phyloP scores from a whole-genome alignment of 2,329 filamentous ascomycete species.

The Cladosporium sp. region DNA sequence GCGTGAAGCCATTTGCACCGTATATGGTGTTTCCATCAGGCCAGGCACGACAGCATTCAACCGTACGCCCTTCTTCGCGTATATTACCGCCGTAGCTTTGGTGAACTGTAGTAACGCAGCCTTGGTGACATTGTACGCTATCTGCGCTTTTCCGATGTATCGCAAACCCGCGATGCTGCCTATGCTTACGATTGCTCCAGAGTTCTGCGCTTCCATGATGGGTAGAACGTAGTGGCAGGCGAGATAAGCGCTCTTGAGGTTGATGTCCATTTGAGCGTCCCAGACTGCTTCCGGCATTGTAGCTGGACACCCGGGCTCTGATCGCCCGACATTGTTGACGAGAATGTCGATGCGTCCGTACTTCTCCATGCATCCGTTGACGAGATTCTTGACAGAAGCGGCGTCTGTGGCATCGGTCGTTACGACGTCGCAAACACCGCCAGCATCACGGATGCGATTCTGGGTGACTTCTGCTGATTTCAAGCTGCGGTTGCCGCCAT shows the following conservation, averaged over 20 bases:
- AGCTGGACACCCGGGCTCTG: constrained; percentile 49
- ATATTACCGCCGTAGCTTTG: constrained; percentile 67
- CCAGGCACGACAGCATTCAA: constrained; percentile 55
- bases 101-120: constrained; percentile 71
- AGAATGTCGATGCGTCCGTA: constrained; percentile 57
- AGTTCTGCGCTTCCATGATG: constrained; percentile 48
- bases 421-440: background rate
- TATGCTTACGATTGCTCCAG: constrained; percentile 37
- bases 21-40: constrained; percentile 53
- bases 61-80: constrained; percentile 42
- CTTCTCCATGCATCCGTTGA: constrained; percentile 48
- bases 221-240: constrained; percentile 50
- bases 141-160: constrained; percentile 49
- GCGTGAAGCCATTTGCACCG: constrained; percentile 41
- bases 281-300: constrained; percentile 46
- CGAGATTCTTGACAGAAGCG: constrained; percentile 27
- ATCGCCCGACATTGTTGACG: constrained; percentile 57
- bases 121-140: constrained; percentile 65
- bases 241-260: constrained; percentile 53
- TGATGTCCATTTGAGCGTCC: constrained; percentile 51
- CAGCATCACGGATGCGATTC: background rate
- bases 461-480: background rate
- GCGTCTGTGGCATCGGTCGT: background rate
- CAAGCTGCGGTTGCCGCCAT: constrained; percentile 1
- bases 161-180: constrained; percentile 46